phyloP scores from a whole-genome alignment of 2,329 filamentous ascomycete species.

The Paecilomyces dactylethromorphus region DNA sequence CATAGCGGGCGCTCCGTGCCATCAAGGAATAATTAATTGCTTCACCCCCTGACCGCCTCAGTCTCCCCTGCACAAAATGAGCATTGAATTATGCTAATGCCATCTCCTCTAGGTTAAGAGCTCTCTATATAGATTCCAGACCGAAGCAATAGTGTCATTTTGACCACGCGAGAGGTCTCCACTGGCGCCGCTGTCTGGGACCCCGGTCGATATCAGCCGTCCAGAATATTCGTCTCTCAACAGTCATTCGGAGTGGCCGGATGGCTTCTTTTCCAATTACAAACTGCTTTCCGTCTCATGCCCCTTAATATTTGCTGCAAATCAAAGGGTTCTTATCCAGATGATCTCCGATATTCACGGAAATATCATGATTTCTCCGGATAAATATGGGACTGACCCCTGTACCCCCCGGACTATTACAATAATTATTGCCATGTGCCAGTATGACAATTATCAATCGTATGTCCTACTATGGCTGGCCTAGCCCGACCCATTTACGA shows the following conservation, averaged over 20 bases:
- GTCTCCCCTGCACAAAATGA: neutral
- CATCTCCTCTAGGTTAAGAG: neutral
- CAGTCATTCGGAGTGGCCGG: neutral
- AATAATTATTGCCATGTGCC: neutral
- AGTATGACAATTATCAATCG: neutral
- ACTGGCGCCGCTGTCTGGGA: neutral
- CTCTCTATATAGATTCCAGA: neutral
- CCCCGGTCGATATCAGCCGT: neutral
- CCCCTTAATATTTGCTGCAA: neutral
- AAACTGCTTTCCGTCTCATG: neutral
- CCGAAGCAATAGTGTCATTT: neutral
- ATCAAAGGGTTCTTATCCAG: neutral
- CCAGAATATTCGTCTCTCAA: neutral
- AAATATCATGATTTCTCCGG: neutral
- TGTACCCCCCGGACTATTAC: neutral
- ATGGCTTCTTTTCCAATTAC: neutral
- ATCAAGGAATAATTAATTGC: neutral
- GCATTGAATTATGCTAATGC: neutral
- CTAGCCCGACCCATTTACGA: neutral
- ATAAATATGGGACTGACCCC: neutral
- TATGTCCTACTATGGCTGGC: neutral
- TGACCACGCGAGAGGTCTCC: neutral
- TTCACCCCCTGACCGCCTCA: neutral
- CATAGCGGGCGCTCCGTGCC: neutral
- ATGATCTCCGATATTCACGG: neutral